phyloP scores from a whole-genome alignment of 129 eudicot species.

The Centella asiatica region DNA sequence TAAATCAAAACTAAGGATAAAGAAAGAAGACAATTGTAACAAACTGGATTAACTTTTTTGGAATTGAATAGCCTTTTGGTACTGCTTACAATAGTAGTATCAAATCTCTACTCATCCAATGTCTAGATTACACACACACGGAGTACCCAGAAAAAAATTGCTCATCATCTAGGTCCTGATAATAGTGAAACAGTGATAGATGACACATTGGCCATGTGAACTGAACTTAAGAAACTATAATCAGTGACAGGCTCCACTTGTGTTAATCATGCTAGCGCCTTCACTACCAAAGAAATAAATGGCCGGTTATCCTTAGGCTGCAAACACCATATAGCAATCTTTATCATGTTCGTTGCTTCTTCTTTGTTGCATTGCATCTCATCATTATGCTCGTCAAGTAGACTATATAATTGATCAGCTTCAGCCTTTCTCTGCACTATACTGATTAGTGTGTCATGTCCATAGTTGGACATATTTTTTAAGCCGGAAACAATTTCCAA shows the following conservation, averaged over 20 bases:
- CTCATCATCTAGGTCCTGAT: too few relatives aligned
- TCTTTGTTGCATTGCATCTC: constrained; percentile 18
- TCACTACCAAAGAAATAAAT: constrained; percentile 21
- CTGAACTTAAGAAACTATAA: too few relatives aligned
- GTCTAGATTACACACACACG: too few relatives aligned
- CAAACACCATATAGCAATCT: constrained; percentile 41
- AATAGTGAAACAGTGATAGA: too few relatives aligned
- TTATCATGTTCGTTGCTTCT: constrained; percentile 30
- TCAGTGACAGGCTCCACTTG: background rate
- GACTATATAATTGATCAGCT: constrained; percentile 9
- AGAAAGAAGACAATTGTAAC: too few relatives aligned
- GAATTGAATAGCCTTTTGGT: too few relatives aligned
- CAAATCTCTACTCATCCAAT: too few relatives aligned
- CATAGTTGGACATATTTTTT: constrained; percentile 5
- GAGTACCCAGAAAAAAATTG: too few relatives aligned
- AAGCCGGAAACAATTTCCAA: constrained; percentile 21
- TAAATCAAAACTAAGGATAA: too few relatives aligned
- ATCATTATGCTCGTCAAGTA: constrained; percentile 28
- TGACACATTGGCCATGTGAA: too few relatives aligned
- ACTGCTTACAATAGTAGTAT: too few relatives aligned
- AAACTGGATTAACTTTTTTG: too few relatives aligned
- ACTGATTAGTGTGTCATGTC: constrained; percentile 9
- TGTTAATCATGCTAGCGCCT: background rate
- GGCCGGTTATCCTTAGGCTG: constrained; percentile 31
- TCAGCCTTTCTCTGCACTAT: constrained; percentile 22